phyloP scores from a whole-genome alignment of 441 rosid genomes.

The Corymbia calophylla region DNA sequence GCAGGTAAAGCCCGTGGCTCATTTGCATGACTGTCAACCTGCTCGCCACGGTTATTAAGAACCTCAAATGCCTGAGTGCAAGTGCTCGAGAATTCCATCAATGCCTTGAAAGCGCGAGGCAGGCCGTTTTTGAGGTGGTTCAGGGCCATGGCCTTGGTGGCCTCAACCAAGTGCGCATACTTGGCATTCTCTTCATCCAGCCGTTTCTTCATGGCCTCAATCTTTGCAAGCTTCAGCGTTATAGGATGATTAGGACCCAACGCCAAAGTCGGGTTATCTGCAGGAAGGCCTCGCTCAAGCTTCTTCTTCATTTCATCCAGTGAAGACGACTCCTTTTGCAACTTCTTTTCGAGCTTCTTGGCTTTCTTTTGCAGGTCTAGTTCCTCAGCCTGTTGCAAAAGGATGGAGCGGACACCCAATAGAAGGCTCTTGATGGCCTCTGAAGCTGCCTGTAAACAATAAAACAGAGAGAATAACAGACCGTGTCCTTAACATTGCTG shows the following conservation, averaged over 20 bases:
- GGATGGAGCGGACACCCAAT: conserved; percentile 51
- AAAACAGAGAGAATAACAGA: not conserved
- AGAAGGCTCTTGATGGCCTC: conserved; percentile 71
- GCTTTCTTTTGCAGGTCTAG: conserved; percentile 43
- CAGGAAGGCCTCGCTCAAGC: conserved; percentile 30
- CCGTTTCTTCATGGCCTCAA: conserved; percentile 44
- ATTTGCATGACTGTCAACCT: conserved; percentile 12
- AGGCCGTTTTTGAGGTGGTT: conserved; percentile 68
- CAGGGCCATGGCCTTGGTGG: conserved; percentile 53
- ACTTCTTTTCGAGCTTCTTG: conserved; percentile 65
- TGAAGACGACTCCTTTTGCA: conserved; percentile 55
- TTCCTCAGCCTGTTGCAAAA: conserved; percentile 60
- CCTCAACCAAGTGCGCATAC: conserved; percentile 41
- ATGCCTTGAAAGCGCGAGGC: conserved; percentile 68
- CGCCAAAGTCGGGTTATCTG: conserved; percentile 25
- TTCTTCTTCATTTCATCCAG: conserved; percentile 64
- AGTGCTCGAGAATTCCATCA: conserved; percentile 56
- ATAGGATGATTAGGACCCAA: conserved; percentile 77
- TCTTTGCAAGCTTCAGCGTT: conserved; percentile 56
- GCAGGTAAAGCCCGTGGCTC: not conserved
- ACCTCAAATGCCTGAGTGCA: conserved; percentile 53
- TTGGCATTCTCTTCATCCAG: conserved; percentile 50
- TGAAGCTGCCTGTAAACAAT: conserved; percentile 42
- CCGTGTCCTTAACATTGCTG: not conserved
- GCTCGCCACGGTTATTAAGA: conserved; percentile 19